Base-by-base conservation (phyloP, 768 basidiomycete species). In the Calocera cornea region DNA sequence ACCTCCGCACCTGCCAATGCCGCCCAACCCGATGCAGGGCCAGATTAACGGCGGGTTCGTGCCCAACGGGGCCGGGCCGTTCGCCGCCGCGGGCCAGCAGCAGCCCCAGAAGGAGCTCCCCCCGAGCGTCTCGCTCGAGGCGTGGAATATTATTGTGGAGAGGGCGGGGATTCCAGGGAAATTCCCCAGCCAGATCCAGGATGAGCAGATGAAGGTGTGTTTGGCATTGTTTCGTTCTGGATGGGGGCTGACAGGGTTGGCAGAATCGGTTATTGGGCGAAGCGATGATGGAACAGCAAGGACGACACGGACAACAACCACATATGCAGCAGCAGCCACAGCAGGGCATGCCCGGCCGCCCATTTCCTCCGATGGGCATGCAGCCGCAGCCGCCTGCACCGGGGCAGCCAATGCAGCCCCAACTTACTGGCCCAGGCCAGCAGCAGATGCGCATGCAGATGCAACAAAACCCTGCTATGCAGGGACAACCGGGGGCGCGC, bases 341-440 rank as follows among this genome's bases (percentile, higher is more conserved):
- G 22, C 71, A 70, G 24, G 68, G 77, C 70, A 86, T 84, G 73
- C 86, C 83, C 12, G 85, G 85, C n/a, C 68, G 41, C 66, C 64
- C n/a, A 54, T 1, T 63, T 66, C 41, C 41, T 64, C 36, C 44
- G 19, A n/a, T 44, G 31, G 67, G 60, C 34, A 70, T 64, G 31
- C 68, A 49, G 31, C 68, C 50, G 31, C 64, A 29, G 36, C 41
- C 41, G 65, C 63, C 49, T 40, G 44, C 70, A 83, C 82, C 82
- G 82, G 67, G 83, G 83, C 41, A 78, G 75, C 54, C 72, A 81
- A 47, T 80, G 24, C 80, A 80, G 49, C 83, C 73, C 34, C 84
- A 84, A 19, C 80, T 79, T 1, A 85, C 86, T 0, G 84, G 85
- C 1, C 84, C 84, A 1, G 83, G 80, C 65, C 86, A 87, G 72